Evolutionary conservation across 2,329 filamentous ascomycete genomes (phyloP).

Genomic region (Colletotrichum theobromicola): DNA sequence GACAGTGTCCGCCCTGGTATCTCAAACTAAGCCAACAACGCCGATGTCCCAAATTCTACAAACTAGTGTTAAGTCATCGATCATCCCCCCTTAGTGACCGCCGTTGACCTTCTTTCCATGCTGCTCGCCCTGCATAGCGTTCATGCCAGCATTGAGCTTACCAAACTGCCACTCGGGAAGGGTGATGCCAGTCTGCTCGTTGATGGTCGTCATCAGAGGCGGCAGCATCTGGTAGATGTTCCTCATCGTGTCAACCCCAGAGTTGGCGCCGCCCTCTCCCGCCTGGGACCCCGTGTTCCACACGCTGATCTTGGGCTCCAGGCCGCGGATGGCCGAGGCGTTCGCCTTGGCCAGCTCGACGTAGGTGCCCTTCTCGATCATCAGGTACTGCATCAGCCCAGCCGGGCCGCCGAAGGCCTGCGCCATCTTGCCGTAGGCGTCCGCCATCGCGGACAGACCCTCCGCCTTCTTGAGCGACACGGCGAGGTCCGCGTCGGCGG

Average conservation of each 20-base stretch:
- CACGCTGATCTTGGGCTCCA: constrained; percentile 88
- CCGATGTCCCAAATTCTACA: background rate
- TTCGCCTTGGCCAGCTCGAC: constrained; percentile 80
- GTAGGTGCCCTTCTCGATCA: constrained; percentile 85
- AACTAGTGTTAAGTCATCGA: background rate
- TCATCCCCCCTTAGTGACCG: background rate
- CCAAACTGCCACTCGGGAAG: constrained; percentile 80
- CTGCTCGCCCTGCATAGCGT: constrained; percentile 30
- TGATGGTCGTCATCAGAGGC: constrained; percentile 82
- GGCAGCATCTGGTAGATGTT: constrained; percentile 87
- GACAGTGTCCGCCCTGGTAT: constrained; percentile 5
- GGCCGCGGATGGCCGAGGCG: constrained; percentile 73
- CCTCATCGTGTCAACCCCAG: constrained; percentile 68
- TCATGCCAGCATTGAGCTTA: constrained; percentile 38
- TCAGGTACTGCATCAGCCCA: constrained; percentile 82
- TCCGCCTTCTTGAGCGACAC: constrained; percentile 76
- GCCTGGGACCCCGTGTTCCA: constrained; percentile 73
- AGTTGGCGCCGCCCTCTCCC: constrained; percentile 41
- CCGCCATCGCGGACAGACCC: constrained; percentile 77
- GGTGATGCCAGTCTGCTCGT: constrained; percentile 85
- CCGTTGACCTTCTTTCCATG: background rate
- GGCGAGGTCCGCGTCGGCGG: constrained; percentile 65
- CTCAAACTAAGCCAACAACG: constrained; percentile 5
- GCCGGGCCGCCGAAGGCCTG: constrained; percentile 78
- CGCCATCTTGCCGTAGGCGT: constrained; percentile 77